Evolutionary conservation across 352 stramenopile genomes (phyloP).

Genomic region (Globisporangium megalacanthum): DNA sequence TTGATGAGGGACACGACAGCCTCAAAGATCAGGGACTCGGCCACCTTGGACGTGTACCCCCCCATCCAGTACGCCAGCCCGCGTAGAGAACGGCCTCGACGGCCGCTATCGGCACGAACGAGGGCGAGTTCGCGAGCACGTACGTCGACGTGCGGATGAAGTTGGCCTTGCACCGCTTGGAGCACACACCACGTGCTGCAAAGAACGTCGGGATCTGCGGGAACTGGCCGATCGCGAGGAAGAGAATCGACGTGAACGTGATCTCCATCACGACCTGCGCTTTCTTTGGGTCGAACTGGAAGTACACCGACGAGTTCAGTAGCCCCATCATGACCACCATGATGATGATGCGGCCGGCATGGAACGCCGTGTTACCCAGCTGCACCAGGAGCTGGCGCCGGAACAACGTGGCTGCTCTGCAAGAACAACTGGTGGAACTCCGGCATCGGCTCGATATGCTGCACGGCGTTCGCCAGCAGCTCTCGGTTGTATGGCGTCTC

Average conservation of each 20-base stretch:
- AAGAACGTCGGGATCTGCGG: slow-evolving; percentile 73
- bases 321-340: slow-evolving; percentile 37
- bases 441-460: slow-evolving; percentile 1
- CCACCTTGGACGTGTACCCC: slow-evolving; percentile 28
- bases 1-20: slow-evolving; percentile 41
- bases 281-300: slow-evolving; percentile 30
- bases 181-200: slow-evolving; percentile 54
- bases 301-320: slow-evolving; percentile 36
- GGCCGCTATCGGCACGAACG: slow-evolving; percentile 54
- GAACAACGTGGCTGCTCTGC: slow-evolving; percentile 9
- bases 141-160: slow-evolving; percentile 67
- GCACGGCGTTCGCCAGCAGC: background rate
- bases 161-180: slow-evolving; percentile 75
- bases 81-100: slow-evolving; percentile 67
- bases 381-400: slow-evolving; percentile 51
- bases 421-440: background rate
- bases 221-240: slow-evolving; percentile 61
- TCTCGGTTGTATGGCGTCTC: slow-evolving; percentile 27
- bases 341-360: slow-evolving; percentile 37
- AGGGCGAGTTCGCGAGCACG: slow-evolving; percentile 49
- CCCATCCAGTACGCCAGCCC: slow-evolving; percentile 79
- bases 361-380: slow-evolving; percentile 25
- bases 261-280: slow-evolving; percentile 53
- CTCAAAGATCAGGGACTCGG: slow-evolving; percentile 37
- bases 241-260: slow-evolving; percentile 75